Evolutionary conservation across 305 asterid species (phyloP).

Genomic region (Caryopteris hybrid): DNA sequence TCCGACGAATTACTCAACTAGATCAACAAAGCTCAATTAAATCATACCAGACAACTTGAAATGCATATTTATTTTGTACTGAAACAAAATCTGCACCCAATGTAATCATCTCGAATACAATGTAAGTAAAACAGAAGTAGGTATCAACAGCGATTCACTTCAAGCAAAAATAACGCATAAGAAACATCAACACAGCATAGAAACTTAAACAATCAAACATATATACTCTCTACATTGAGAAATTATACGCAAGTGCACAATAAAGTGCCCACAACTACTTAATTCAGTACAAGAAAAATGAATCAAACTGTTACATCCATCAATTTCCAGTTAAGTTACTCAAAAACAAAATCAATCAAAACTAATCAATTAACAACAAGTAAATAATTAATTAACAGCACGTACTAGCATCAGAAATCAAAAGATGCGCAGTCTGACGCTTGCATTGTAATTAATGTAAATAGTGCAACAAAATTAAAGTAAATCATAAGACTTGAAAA

Average conservation of each 20-base stretch:
- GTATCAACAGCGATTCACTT: conserved; percentile 10
- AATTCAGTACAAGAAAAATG: conserved; percentile 1
- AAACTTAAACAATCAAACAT: conserved; percentile 12
- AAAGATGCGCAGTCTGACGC: conserved; percentile 1
- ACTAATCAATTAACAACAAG: conserved; percentile 8
- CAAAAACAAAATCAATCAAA: background rate
- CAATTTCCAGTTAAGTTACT: background rate
- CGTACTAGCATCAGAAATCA: conserved; percentile 21
- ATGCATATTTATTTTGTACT: background rate
- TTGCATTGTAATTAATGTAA: conserved; percentile 15
- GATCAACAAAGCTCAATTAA: background rate
- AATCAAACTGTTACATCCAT: conserved; percentile 15
- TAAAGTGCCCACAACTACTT: background rate
- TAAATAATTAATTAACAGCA: background rate
- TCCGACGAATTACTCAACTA: background rate
- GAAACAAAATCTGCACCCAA: background rate
- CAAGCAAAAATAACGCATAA: conserved; percentile 1
- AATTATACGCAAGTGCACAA: background rate
- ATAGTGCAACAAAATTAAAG: background rate
- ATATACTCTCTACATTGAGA: conserved; percentile 13
- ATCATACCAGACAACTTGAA: conserved; percentile 4
- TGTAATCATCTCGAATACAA: conserved; percentile 7
- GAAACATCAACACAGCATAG: background rate
- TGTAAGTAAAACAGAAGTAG: background rate
- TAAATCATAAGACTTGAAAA: background rate